Conservation (phyloP, 768 basidiomycete species). For the Tubosaeta brunneosetosa region DNA sequence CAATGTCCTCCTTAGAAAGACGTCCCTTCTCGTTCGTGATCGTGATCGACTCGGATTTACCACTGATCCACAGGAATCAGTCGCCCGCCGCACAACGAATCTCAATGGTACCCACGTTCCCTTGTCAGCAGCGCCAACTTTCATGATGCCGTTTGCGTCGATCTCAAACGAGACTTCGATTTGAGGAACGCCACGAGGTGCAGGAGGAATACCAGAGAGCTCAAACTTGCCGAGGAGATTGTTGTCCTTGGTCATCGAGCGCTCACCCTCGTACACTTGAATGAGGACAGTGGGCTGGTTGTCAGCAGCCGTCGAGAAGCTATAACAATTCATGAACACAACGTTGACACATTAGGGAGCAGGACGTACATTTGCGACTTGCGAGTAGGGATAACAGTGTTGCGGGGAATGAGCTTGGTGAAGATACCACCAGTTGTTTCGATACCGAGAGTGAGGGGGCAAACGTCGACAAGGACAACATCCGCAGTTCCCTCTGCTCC, state of each 20-base stretch:
- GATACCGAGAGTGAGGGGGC: conserved; percentile 96
- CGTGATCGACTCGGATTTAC: conserved; percentile 84
- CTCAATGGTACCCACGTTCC: conserved; percentile 59
- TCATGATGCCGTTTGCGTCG: conserved; percentile 94
- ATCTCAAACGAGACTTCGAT: conserved; percentile 97
- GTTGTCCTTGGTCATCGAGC: conserved; percentile 96
- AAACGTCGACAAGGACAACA: conserved; percentile 93
- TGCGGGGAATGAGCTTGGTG: conserved; percentile 95
- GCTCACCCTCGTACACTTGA: conserved; percentile 97
- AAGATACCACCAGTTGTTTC: conserved; percentile 98
- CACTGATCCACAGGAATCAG: conserved; percentile 35
- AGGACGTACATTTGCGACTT: conserved; percentile 81
- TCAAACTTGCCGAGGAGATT: conserved; percentile 97
- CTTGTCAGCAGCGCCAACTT: conserved; percentile 90
- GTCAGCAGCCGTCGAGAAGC: conserved; percentile 80
- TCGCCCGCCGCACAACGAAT: not conserved
- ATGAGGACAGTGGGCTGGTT: conserved; percentile 95
- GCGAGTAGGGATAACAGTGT: conserved; percentile 97
- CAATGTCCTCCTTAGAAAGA: conserved; percentile 84
- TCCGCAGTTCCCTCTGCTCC: conserved; percentile 89
- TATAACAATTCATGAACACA: conserved; percentile 10
- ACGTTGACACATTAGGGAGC: not conserved
- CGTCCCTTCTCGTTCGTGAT: conserved; percentile 97
- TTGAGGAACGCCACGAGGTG: conserved; percentile 94
- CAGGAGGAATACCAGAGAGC: conserved; percentile 86